Percentiles rank a stretch among this genome's conserved stretches.
Conservation (phyloP, 1,284 basidiomycete genomes). For the Hemileia vastatrix region DNA sequence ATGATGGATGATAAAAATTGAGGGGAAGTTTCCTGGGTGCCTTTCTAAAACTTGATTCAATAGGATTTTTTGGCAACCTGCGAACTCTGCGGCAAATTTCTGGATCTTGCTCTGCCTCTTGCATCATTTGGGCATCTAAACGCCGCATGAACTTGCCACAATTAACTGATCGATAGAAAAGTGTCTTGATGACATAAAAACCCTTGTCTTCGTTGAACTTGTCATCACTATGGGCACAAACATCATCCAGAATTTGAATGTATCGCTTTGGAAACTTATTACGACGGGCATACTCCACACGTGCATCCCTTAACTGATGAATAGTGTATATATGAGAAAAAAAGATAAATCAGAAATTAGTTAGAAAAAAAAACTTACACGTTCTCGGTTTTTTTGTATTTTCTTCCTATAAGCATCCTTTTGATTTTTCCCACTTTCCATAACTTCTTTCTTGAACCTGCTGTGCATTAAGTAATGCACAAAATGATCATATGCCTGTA, state of each 20-base stretch:
- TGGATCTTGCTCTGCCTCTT: background rate
- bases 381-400: background rate
- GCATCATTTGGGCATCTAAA: background rate
- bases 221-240: background rate
- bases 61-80: background rate
- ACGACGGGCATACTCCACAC: background rate
- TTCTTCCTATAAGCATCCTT: background rate
- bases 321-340: background rate
- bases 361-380: background rate
- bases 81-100: background rate
- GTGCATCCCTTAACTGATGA: background rate
- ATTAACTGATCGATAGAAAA: background rate
- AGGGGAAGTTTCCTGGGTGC: constrained; percentile 7
- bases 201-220: background rate
- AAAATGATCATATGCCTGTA: background rate
- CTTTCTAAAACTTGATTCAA: background rate
- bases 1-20: constrained; percentile 3
- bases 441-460: background rate
- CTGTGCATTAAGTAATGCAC: background rate
- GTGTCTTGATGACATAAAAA: background rate
- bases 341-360: background rate
- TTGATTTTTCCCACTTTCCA: background rate
- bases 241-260: background rate
- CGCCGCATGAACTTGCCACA: background rate
- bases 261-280: background rate